Percentiles rank a stretch among this genome's conserved stretches.
Evolutionary conservation across 306 rosid species (phyloP).

Genomic region (Astragalus membranaceus): DNA sequence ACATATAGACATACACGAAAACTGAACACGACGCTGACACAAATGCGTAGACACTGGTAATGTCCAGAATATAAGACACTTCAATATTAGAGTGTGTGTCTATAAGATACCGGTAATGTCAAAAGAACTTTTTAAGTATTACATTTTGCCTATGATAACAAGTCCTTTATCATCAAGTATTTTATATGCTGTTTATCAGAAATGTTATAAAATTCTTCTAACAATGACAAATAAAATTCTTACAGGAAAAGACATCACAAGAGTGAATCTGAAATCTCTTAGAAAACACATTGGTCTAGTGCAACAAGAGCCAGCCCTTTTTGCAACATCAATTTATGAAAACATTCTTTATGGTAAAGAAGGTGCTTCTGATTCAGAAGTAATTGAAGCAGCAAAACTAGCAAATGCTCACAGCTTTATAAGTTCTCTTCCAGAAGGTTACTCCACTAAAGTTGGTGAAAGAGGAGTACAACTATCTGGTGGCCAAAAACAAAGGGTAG

Average conservation of each 20-base stretch:
- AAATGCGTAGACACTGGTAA: too few relatives aligned
- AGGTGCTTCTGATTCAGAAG: slow-evolving; percentile 83
- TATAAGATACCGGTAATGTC: too few relatives aligned
- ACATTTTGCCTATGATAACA: too few relatives aligned
- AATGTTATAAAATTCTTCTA: background rate
- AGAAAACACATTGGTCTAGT: slow-evolving; percentile 84
- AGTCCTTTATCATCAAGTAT: background rate
- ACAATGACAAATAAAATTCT: slow-evolving; percentile 18
- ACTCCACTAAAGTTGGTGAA: slow-evolving; percentile 89
- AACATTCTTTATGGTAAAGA: slow-evolving; percentile 82
- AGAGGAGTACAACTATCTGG: slow-evolving; percentile 93
- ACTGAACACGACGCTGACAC: too few relatives aligned
- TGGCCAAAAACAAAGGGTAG: slow-evolving; percentile 86
- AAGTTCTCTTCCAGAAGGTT: slow-evolving; percentile 89
- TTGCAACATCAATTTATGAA: slow-evolving; percentile 79
- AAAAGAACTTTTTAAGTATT: too few relatives aligned
- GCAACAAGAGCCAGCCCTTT: slow-evolving; percentile 96
- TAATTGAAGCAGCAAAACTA: slow-evolving; percentile 80
- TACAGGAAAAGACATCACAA: slow-evolving; percentile 81
- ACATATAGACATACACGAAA: too few relatives aligned
- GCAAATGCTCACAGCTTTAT: slow-evolving; percentile 86
- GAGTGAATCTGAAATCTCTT: slow-evolving; percentile 64
- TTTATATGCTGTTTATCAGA: background rate
- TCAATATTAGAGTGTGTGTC: too few relatives aligned
- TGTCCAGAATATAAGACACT: too few relatives aligned